Evolutionary conservation across 2,329 filamentous ascomycete genomes (phyloP).

Genomic region (Aphanocladium album): DNA sequence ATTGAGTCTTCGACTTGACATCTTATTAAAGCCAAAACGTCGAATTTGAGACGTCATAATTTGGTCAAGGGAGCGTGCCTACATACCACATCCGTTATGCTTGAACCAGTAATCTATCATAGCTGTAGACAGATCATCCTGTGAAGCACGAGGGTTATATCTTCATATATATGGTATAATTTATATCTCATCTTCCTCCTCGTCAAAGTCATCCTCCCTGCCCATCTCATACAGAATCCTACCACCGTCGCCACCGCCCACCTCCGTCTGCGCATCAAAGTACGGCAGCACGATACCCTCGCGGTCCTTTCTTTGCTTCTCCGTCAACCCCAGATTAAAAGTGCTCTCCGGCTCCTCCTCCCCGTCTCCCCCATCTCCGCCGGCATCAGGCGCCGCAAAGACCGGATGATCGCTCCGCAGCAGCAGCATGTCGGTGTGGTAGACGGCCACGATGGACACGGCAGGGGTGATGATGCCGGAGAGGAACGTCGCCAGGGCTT

Average conservation of each 20-base stretch:
- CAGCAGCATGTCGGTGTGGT: slow-evolving; percentile 70
- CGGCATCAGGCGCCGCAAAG: slow-evolving; percentile 47
- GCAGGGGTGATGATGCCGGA: slow-evolving; percentile 61
- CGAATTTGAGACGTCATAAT: too few relatives aligned
- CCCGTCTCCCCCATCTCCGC: slow-evolving; percentile 31
- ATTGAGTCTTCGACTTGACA: too few relatives aligned
- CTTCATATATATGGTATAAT: neutral
- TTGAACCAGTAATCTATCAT: too few relatives aligned
- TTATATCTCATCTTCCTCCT: slow-evolving; percentile 87
- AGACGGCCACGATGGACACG: slow-evolving; percentile 70
- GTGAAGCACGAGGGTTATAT: too few relatives aligned
- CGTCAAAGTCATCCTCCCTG: slow-evolving; percentile 92
- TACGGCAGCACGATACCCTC: slow-evolving; percentile 92
- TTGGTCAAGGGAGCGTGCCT: too few relatives aligned
- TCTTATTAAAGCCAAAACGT: too few relatives aligned
- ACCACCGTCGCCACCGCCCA: slow-evolving; percentile 76
- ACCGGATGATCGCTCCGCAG: slow-evolving; percentile 73
- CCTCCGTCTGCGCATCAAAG: slow-evolving; percentile 87
- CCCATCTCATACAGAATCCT: slow-evolving; percentile 97
- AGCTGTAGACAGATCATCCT: too few relatives aligned
- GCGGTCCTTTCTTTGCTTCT: slow-evolving; percentile 80
- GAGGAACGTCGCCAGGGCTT: slow-evolving; percentile 62
- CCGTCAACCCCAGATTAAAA: slow-evolving; percentile 81
- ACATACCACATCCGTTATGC: too few relatives aligned
- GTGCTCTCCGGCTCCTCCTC: slow-evolving; percentile 64